Percentiles rank a stretch among this genome's conserved stretches.
These are phyloP conservation scores for Hypoxylon sp. DNA, from an alignment of 2,329 filamentous ascomycete species.

Conservation along the genomic window DNA sequence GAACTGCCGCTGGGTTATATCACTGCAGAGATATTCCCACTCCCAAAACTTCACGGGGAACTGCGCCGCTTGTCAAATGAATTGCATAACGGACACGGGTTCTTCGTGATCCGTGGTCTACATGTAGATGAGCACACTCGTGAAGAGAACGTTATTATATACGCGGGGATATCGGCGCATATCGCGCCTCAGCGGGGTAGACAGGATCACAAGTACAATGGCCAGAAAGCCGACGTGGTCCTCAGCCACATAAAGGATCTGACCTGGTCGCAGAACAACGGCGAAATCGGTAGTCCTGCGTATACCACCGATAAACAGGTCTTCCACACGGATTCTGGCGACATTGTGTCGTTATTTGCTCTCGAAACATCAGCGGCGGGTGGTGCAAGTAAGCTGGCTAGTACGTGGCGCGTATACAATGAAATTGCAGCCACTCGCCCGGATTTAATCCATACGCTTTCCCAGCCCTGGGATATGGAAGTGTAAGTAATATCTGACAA, in stretches of 20 bases:
- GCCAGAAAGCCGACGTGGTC: conserved; percentile 66
- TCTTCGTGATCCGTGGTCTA: conserved; percentile 73
- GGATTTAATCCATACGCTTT: conserved; percentile 71
- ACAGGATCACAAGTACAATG: conserved; percentile 65
- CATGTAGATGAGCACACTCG: conserved; percentile 66
- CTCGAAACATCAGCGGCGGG: conserved; percentile 68
- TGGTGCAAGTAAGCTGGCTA: conserved; percentile 71
- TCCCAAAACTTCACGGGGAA: conserved; percentile 65
- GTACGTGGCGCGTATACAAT: conserved; percentile 74
- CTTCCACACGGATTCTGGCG: conserved; percentile 74
- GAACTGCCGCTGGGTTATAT: conserved; percentile 61
- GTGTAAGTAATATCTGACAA: conserved; percentile 56
- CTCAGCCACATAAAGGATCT: conserved; percentile 76
- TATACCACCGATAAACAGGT: conserved; percentile 74
- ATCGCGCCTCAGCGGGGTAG: conserved; percentile 68
- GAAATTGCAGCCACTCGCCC: conserved; percentile 71
- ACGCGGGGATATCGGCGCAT: conserved; percentile 72
- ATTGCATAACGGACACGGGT: conserved; percentile 71
- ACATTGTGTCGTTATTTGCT: conserved; percentile 72
- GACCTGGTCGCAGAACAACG: conserved; percentile 50
- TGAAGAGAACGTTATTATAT: conserved; percentile 73
- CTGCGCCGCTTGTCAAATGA: conserved; percentile 68
- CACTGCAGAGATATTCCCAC: conserved; percentile 67
- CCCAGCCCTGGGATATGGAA: conserved; percentile 67
- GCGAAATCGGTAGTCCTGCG: conserved; percentile 69